These are phyloP conservation scores for Akebia trifoliata DNA, from an alignment of 164 flowering plant species.

Conservation along the genomic window DNA sequence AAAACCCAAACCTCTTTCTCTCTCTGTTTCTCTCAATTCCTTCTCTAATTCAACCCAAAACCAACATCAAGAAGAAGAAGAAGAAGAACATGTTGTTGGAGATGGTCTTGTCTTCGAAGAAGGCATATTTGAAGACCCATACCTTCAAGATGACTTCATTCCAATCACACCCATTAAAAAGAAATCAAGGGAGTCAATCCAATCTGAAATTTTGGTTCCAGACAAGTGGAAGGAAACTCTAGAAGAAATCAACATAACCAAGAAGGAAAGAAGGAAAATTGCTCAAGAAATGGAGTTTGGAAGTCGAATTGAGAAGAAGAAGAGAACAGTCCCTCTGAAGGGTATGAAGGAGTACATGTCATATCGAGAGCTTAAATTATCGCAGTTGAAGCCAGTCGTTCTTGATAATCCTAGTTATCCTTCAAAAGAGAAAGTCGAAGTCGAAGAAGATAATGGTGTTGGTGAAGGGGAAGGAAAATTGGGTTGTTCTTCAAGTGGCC, in stretches of 20 bases:
- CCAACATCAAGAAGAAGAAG: conserved; percentile 19
- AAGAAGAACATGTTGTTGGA: conserved; percentile 53
- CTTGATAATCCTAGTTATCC: conserved; percentile 48
- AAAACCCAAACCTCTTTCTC: conserved; percentile 15
- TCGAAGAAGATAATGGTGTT: conserved; percentile 5
- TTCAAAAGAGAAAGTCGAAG: conserved; percentile 13
- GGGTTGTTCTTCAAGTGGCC: background rate
- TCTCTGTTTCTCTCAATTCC: conserved; percentile 17
- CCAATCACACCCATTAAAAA: conserved; percentile 11
- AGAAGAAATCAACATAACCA: conserved; percentile 62
- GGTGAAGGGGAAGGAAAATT: conserved; percentile 10
- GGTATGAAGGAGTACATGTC: conserved; percentile 39
- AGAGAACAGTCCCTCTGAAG: conserved; percentile 27
- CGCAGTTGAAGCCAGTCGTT: conserved; percentile 53
- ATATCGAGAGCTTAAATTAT: conserved; percentile 41
- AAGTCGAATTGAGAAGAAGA: conserved; percentile 44
- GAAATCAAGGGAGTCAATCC: conserved; percentile 15
- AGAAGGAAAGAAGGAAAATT: conserved; percentile 72
- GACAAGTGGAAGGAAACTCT: conserved; percentile 61
- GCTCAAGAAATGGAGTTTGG: conserved; percentile 58
- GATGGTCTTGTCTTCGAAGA: conserved; percentile 89
- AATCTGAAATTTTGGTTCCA: conserved; percentile 53
- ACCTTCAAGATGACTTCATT: conserved; percentile 18
- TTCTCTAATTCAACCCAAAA: conserved; percentile 7
- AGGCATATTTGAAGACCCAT: conserved; percentile 75